A percentile compares a stretch with the other conserved stretches of the same genome.
phyloP scores from a whole-genome alignment of 208 protist genomes.

The Crithidia acanthocephali region DNA sequence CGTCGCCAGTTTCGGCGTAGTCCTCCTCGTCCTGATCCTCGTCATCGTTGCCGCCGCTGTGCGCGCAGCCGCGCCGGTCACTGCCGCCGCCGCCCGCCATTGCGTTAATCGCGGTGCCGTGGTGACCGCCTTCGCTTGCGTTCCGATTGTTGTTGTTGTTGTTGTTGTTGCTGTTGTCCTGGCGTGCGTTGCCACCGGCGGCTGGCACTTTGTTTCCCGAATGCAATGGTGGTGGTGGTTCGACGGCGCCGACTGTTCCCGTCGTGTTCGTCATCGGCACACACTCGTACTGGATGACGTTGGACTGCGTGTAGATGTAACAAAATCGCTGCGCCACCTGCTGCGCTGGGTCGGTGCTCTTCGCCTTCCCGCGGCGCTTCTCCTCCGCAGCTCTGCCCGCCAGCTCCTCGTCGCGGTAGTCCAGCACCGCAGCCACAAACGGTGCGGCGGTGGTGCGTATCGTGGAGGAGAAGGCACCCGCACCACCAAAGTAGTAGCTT shows the following conservation, averaged over 20 bases:
- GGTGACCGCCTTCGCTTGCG: neutral
- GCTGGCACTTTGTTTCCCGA: no score
- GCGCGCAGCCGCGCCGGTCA: no score
- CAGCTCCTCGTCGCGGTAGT: conserved; percentile 15
- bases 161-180: neutral
- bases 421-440: conserved; percentile 21
- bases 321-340: neutral
- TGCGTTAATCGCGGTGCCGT: neutral
- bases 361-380: neutral
- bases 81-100: neutral
- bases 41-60: neutral
- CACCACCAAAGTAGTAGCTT: neutral
- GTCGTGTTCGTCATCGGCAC: neutral
- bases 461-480: conserved; percentile 6
- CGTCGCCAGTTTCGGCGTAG: neutral
- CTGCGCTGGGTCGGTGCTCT: neutral
- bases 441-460: conserved; percentile 18
- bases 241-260: neutral
- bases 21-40: neutral
- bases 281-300: conserved; percentile 28
- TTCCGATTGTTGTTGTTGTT: neutral
- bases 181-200: neutral
- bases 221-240: neutral
- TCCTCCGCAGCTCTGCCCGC: neutral
- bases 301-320: conserved; percentile 22